Conservation (phyloP, 1,284 basidiomycete species). For the Pulchroboletus neoregius region DNA sequence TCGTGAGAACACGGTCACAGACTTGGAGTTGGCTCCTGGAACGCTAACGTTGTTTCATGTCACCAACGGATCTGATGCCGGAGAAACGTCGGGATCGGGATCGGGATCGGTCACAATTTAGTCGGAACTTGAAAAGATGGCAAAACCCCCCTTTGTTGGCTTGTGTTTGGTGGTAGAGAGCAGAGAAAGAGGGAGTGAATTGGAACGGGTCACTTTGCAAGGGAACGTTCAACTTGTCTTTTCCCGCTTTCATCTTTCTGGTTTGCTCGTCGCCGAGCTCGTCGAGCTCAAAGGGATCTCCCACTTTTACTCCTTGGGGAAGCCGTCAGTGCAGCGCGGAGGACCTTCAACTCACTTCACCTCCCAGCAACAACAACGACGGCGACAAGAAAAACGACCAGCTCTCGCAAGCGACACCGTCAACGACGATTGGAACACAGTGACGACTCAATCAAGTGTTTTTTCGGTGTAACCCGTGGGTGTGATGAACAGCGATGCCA, state of each 20-base stretch:
- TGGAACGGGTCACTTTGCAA: constrained; percentile 20
- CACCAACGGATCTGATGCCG: too few relatives aligned
- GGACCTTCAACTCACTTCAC: constrained; percentile 6
- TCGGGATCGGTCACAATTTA: constrained; percentile 7
- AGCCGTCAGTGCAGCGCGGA: constrained; percentile 7
- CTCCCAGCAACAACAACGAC: constrained; percentile 8
- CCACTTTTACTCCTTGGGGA: constrained; percentile 1
- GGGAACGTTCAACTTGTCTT: constrained; percentile 25
- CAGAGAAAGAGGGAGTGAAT: constrained; percentile 16
- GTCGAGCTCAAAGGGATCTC: constrained; percentile 14
- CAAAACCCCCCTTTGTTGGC: constrained; percentile 28
- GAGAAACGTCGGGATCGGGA: background rate
- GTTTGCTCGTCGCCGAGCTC: constrained; percentile 18
- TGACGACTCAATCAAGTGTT: constrained; percentile 5
- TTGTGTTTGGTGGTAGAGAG: constrained; percentile 23
- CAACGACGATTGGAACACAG: constrained; percentile 11
- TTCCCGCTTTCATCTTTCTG: constrained; percentile 6
- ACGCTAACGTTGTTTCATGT: too few relatives aligned
- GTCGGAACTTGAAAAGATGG: constrained; percentile 26
- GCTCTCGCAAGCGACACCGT: constrained; percentile 16
- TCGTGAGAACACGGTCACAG: background rate
- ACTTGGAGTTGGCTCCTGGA: too few relatives aligned
- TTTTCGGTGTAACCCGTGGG: constrained; percentile 14
- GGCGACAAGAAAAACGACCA: constrained; percentile 19
- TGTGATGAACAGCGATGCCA: constrained; percentile 53